Percentiles rank a stretch among this genome's conserved stretches.
These are phyloP conservation scores for Candolleomyces aberdarensis DNA, from an alignment of 768 basidiomycete species.

Conservation along the genomic window DNA sequence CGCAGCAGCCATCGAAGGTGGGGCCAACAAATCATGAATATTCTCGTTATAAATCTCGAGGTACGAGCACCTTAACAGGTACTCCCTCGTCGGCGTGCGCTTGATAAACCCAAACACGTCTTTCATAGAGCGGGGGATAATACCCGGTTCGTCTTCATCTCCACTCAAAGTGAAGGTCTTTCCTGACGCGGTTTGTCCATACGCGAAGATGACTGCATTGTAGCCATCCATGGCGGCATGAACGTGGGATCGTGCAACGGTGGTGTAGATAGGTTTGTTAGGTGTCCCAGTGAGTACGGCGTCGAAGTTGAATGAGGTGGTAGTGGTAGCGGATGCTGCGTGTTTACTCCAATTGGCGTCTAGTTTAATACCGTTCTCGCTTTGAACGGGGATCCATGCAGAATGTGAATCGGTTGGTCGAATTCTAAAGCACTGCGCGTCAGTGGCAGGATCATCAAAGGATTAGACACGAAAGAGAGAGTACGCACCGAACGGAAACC, in stretches of 20 bases:
- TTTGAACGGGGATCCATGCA: slow-evolving; percentile 53
- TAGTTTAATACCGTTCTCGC: slow-evolving; percentile 56
- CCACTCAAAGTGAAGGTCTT: slow-evolving; percentile 63
- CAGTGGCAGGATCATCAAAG: slow-evolving; percentile 1
- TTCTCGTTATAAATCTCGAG: slow-evolving; percentile 97
- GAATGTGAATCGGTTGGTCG: slow-evolving; percentile 52
- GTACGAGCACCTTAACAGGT: slow-evolving; percentile 93
- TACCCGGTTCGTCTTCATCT: slow-evolving; percentile 81
- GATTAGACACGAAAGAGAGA: neutral
- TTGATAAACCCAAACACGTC: slow-evolving; percentile 88
- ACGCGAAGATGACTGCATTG: slow-evolving; percentile 94
- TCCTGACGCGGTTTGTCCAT: slow-evolving; percentile 83
- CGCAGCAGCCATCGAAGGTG: slow-evolving; percentile 47
- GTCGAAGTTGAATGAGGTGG: slow-evolving; percentile 60
- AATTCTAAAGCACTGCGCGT: slow-evolving; percentile 39
- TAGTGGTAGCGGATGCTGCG: slow-evolving; percentile 25
- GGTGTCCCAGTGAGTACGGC: slow-evolving; percentile 74
- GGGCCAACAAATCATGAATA: slow-evolving; percentile 82
- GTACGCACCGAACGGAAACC: slow-evolving; percentile 71
- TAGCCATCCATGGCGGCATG: slow-evolving; percentile 95
- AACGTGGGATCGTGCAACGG: slow-evolving; percentile 75
- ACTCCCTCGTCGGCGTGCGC: slow-evolving; percentile 75
- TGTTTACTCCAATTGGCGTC: slow-evolving; percentile 53
- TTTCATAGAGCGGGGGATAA: slow-evolving; percentile 89
- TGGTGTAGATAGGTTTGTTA: slow-evolving; percentile 76